These are phyloP conservation scores for Thermoascus crustaceus DNA, from an alignment of 2,329 filamentous ascomycete genomes.

Conservation along the genomic window DNA sequence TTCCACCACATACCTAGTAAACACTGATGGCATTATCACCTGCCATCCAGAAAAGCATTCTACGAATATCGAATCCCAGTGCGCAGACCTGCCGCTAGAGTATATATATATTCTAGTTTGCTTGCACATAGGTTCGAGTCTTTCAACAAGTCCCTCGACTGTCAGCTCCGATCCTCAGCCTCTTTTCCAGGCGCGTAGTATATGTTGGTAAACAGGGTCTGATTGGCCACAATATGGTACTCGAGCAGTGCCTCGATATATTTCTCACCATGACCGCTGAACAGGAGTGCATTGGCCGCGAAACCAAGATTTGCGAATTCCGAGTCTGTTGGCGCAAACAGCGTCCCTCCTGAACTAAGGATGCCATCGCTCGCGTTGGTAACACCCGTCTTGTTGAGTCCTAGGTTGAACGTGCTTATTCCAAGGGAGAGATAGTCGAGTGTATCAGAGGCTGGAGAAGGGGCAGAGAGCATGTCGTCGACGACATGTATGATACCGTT, in stretches of 20 bases:
- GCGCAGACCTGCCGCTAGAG: too few species aligned
- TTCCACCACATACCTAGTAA: too few species aligned
- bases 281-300: too few species aligned
- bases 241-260: constrained; percentile 64
- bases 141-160: constrained; percentile 8
- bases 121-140: constrained; percentile 9
- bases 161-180: constrained; percentile 12
- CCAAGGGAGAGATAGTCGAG: constrained; percentile 57
- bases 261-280: too few species aligned
- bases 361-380: constrained; percentile 53
- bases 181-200: constrained; percentile 51
- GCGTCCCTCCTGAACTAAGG: constrained; percentile 55
- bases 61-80: too few species aligned
- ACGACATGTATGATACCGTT: constrained; percentile 77
- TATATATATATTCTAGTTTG: too few species aligned
- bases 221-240: constrained; percentile 66
- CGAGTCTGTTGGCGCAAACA: constrained; percentile 71
- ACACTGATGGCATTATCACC: too few species aligned
- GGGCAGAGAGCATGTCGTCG: constrained; percentile 64
- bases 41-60: too few species aligned
- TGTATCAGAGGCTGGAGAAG: constrained; percentile 56
- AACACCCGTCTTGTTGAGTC: constrained; percentile 65
- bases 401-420: constrained; percentile 72
- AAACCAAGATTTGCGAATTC: constrained; percentile 68
- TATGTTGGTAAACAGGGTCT: constrained; percentile 72